These are phyloP conservation scores for Liquidambar formosana DNA, from an alignment of 164 flowering plant genomes.

Conservation along the genomic window DNA sequence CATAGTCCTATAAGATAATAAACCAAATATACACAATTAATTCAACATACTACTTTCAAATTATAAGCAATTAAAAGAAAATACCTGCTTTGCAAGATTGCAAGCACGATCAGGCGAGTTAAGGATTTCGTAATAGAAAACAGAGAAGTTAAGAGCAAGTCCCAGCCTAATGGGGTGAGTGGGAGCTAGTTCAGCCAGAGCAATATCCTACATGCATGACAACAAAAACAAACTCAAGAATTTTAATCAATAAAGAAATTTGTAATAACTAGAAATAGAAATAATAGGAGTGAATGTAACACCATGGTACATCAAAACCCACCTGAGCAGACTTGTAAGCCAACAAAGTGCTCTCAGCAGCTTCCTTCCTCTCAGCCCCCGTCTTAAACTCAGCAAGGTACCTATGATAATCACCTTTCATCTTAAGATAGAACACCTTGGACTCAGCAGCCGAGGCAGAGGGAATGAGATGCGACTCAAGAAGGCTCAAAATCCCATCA, in stretches of 20 bases:
- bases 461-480: conserved; percentile 70
- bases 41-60: background rate
- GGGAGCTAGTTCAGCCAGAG: conserved; percentile 63
- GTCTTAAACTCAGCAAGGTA: conserved; percentile 81
- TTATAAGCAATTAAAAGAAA: background rate
- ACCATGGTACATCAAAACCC: background rate
- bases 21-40: no score
- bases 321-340: conserved; percentile 77
- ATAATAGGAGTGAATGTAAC: background rate
- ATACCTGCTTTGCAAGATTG: conserved; percentile 74
- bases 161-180: conserved; percentile 84
- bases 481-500: conserved; percentile 66
- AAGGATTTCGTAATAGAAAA: conserved; percentile 79
- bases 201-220: conserved; percentile 53
- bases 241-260: background rate
- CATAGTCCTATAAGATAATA: no score
- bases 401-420: conserved; percentile 85
- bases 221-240: background rate
- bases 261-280: background rate
- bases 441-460: conserved; percentile 66
- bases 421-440: conserved; percentile 76
- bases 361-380: conserved; percentile 75
- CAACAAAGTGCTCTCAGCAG: conserved; percentile 75
- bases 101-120: conserved; percentile 83
- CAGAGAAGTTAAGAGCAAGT: conserved; percentile 78